Base-by-base conservation (phyloP, 2,329 filamentous ascomycete species). In the Coniochaeta hoffmannii region DNA sequence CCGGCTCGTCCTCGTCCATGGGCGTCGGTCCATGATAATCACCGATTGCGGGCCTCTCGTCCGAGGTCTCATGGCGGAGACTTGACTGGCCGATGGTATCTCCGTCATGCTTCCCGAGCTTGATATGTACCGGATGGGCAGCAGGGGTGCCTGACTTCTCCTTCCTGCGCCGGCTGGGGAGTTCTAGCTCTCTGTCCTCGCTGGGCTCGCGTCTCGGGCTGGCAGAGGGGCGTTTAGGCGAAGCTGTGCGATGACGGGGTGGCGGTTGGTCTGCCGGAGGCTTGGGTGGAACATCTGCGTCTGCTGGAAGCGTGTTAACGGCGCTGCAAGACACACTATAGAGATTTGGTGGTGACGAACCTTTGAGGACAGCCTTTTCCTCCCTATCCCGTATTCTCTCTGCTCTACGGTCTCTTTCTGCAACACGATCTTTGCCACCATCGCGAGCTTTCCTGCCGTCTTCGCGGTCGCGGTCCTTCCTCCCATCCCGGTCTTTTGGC, bases 1-100 rank as follows among this genome's bases (percentile, higher is more conserved):
- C 68, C 22, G 70, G 66, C 9, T 67, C 65, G 66, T 68, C 65
- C 12, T 64, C 62, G 19, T 67, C 66, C 1, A 61, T 46, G 15
- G 41, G 41, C 41, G 41, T 61, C 30, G 57, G 63, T 15, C 61
- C 59, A 56, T 32, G 61, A 55, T 24, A 55, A 15, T 12, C 64
- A 46, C 12, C 55, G 56, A 15, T 61, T 14, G 26, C n/a, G 3
- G 7, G 56, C 6, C 57, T 55, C 14, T 63, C 58, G 10, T 55
- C 57, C 57, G 34, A 52, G 36, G 15, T 54, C 28, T 31, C 30
- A 15, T 50, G 46, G 28, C 41, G 46, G 3, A 19, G 24, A 28
- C 52, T 6, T 54, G 55, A 4, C 24, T 6, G 49, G 36, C 12
- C 34, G 50, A 7, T 51, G 53, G 28, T 59, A 53, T 17, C 24